Evolutionary conservation across 306 rosid species (phyloP).

Genomic region (Quercus agrifolia): DNA sequence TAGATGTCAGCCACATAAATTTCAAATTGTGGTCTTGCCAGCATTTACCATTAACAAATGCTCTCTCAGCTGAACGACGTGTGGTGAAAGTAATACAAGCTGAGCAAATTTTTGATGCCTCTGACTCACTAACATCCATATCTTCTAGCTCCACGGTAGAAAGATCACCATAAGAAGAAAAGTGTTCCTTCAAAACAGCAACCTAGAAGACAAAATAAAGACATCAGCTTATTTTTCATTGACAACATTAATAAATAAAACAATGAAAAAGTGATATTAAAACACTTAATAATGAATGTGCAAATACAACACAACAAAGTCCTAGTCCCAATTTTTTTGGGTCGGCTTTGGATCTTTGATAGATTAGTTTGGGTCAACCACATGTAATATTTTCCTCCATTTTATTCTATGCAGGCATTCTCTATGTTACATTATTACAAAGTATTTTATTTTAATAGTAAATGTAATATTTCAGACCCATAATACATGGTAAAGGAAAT

Average conservation of each 20-base stretch:
- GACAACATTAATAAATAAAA: not conserved
- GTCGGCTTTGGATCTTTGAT: too few relatives aligned
- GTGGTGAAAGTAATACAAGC: constrained; percentile 49
- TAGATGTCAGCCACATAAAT: constrained; percentile 58
- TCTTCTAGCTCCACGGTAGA: constrained; percentile 55
- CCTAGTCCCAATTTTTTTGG: too few relatives aligned
- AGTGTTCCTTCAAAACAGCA: constrained; percentile 72
- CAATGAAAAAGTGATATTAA: not conserved
- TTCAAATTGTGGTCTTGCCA: constrained; percentile 69
- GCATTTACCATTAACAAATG: constrained; percentile 62
- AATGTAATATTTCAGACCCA: not conserved
- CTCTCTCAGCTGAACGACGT: constrained; percentile 73
- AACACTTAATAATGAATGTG: not conserved
- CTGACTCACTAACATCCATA: constrained; percentile 41
- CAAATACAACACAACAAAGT: too few relatives aligned
- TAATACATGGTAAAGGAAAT: not conserved
- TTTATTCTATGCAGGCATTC: too few relatives aligned
- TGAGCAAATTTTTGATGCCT: constrained; percentile 33
- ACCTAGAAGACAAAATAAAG: constrained; percentile 40
- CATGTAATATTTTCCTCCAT: too few relatives aligned
- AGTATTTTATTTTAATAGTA: not conserved
- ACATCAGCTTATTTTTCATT: constrained; percentile 16
- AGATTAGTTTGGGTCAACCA: too few relatives aligned
- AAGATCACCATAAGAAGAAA: constrained; percentile 63
- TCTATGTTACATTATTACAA: too few relatives aligned